Conservation (phyloP, 2,329 filamentous ascomycete species). For the Paracamarosporium sp. region DNA sequence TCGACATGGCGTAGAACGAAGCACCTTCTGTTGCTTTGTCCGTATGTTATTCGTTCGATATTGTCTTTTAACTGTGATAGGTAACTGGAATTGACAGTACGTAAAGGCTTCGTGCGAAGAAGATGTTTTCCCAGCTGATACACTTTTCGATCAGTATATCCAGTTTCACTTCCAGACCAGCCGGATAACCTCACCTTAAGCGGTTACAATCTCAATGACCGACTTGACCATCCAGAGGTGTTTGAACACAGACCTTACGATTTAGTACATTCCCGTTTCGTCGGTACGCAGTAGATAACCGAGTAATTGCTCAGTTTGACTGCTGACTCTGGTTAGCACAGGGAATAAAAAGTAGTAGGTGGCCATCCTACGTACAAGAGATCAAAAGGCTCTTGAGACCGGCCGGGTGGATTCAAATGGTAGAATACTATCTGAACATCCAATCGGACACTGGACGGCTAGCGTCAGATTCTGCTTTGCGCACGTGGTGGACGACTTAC, state of each 20-base stretch:
- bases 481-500: conserved; percentile 46
- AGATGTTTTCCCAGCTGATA: background rate
- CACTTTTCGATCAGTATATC: conserved; percentile 29
- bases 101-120: background rate
- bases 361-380: conserved; percentile 78
- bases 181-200: conserved; percentile 45
- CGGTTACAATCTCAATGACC: conserved; percentile 48
- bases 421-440: conserved; percentile 85
- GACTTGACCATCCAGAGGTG: conserved; percentile 41
- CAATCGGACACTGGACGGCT: conserved; percentile 87
- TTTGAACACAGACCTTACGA: conserved; percentile 78
- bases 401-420: conserved; percentile 85
- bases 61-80: conserved; percentile 28
- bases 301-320: too few relatives aligned
- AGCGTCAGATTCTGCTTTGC: conserved; percentile 55
- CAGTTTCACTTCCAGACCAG: conserved; percentile 40
- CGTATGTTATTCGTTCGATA: background rate
- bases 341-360: conserved; percentile 75
- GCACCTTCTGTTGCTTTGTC: background rate
- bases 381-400: conserved; percentile 74
- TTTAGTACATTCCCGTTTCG: conserved; percentile 78
- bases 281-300: conserved; percentile 42
- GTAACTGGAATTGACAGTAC: conserved; percentile 44
- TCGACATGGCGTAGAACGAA: conserved; percentile 3
- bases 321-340: conserved; percentile 49